Evolutionary conservation across 2,329 filamentous ascomycete species (phyloP), one percentile per base, ranked within the genome.

Genomic region (Colletotrichum brevisporum): DNA sequence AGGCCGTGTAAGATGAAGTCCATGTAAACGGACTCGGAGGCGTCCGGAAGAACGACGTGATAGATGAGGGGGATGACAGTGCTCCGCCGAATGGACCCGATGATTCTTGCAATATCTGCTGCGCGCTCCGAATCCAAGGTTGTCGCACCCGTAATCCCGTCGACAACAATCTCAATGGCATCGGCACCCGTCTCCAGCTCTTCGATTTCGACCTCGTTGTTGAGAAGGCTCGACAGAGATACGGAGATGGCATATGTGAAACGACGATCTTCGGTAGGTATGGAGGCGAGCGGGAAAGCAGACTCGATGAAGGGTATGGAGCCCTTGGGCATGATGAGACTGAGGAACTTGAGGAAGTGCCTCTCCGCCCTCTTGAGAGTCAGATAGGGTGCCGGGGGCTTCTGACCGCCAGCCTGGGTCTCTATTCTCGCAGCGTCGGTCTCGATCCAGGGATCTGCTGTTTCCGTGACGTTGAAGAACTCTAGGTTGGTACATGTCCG

Each of bases 381-480:
- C 16, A 93, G 78, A 71, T 91, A 92, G 0, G 89, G 88, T 2
- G 88, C 86, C 0, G 84, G 82, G 1, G 81, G 80, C 60, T 81
- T 78, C 65, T 78, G 77, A 60, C 79, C 80, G 6, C 76, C 71
- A 16, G 70, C 39, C 15, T 67, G 67, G 10, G 72, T 63, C n/a
- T 63, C 63, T 56, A 45, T 57, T 16, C 60, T 70, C 24, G 62
- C 67, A 39, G 59, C 56, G 27, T 53, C 70, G 53, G 62, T 67
- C 24, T 70, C 63, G n/a, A 68, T 24, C 57, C 52, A 61, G 5
- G 59, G 54, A 24, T 62, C 71, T 60, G 52, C 78, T 62, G 31
- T 75, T 75, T 93, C 91, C 2, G 90, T 90, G 16, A 92, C 82
- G 73, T 94, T 94, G 82, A 90, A 94, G 77, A 94, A 95, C 75